Evolutionary conservation across 495 filamentous ascomycete genomes (phyloP), one percentile per base, ranked within the genome.

Genomic region (Tuber magnatum): DNA sequence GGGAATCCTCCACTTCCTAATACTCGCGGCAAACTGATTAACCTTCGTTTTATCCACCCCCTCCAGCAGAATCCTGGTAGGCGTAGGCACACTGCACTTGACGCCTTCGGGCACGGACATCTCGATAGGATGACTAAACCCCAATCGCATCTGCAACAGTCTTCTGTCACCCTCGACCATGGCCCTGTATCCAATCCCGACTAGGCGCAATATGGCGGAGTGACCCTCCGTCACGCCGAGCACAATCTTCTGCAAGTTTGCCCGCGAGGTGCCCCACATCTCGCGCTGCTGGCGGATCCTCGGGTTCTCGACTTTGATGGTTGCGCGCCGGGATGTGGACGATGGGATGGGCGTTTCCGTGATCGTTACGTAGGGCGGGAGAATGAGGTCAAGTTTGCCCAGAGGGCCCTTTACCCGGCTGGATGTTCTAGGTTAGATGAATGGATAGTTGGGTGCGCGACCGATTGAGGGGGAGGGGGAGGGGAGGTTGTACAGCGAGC

Each of bases 241-340:
- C 74, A 99, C 91, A 84, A 94, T 90, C 83, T 94, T 94, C 80
- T 93, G 91, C 71, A 99, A 88, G 80, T 95, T 94, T 28, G 94
- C 90, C 81, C 95, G 94, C 40, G 88, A 91, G 4, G 94, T 97
- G 71, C 95, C 95, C 95, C 95, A 99, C 94, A 98, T 98, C 84
- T 92, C 94, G 82, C 92, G 89, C 85, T 99, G 95, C 71, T 91
- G 87, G 81, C 90, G 88, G 39, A 89, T 77, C 9, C 86, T 80
- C 16, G 83, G 80, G 84, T 97, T 88, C 76, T 89, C 78, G 22
- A 97, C 86, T 44, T 86, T 89, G 71, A 99, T 82, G 14, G 84
- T 87, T 16, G 90, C 90, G 81, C 90, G 92, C 65, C 86, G 84
- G 38, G 85, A 81, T 14, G 85, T 83, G 48, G 86, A 84, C 80